Percentiles rank a stretch among this genome's conserved stretches.
These are phyloP conservation scores for Phytophthora sp. DNA, from an alignment of 352 stramenopile genomes.

Conservation along the genomic window DNA sequence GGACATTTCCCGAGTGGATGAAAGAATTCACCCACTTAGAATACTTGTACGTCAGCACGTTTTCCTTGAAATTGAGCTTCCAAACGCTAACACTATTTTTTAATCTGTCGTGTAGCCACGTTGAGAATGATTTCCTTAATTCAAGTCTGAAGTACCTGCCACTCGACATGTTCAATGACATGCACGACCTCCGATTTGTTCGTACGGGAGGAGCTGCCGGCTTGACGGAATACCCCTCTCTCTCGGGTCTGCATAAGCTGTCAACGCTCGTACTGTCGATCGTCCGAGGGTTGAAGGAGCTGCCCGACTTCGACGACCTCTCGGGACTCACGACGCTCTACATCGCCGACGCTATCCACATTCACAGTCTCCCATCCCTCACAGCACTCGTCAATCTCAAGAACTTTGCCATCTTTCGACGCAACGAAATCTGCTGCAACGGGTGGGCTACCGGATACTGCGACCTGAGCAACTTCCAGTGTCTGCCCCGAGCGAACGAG, in stretches of 20 bases:
- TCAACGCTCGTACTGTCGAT: conserved; percentile 41
- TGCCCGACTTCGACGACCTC: conserved; percentile 41
- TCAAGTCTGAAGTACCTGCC: conserved; percentile 42
- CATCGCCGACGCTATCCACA: conserved; percentile 39
- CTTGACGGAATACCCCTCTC: conserved; percentile 43
- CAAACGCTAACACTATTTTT: neutral
- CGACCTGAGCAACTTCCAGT: conserved; percentile 42
- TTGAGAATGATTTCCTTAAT: conserved; percentile 44
- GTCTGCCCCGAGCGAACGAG: conserved; percentile 28
- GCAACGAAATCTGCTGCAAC: conserved; percentile 52
- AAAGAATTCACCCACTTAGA: conserved; percentile 40
- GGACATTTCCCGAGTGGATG: conserved; percentile 34
- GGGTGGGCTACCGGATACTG: conserved; percentile 37
- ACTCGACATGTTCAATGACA: conserved; percentile 39
- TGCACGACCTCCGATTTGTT: conserved; percentile 48
- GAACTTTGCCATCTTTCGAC: conserved; percentile 40
- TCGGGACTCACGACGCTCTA: conserved; percentile 28
- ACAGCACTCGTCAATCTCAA: conserved; percentile 19
- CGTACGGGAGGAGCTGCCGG: conserved; percentile 36
- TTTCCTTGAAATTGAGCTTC: too few relatives aligned
- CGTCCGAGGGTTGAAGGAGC: conserved; percentile 25
- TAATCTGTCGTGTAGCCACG: conserved; percentile 11
- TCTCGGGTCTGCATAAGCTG: conserved; percentile 36
- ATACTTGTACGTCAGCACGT: conserved; percentile 41
- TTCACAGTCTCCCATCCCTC: conserved; percentile 32